Base-by-base conservation (phyloP, 257 asterid species). In the Plantago ovata region DNA sequence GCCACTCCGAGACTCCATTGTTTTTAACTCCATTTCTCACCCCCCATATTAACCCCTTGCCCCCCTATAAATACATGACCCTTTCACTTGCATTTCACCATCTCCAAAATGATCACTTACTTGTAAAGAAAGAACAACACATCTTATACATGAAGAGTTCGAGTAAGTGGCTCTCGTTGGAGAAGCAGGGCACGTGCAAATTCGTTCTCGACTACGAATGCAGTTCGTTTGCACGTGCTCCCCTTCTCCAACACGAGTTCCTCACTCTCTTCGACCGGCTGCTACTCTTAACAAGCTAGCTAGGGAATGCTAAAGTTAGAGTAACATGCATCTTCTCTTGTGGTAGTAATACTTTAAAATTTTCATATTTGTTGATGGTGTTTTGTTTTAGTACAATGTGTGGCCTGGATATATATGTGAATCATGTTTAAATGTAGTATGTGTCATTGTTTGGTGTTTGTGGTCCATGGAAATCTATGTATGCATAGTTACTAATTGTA, bases 141-240 rank as follows among this genome's bases (percentile, higher is more conserved):
- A n/a, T n/a, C 19, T 18, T 18, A 9, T 53, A 13, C 46, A 47
- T 46, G 57, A 13, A 61, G 47, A 58, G 58, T n/a, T n/a, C 56
- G 67, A 69, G 73, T 46, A 84, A 28, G 81, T 57, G 66, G 53
- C 81, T 61, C 94, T 45, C 15, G 95, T 62, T 86, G 95, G 95
- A 86, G 96, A 82, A 87, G 89, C 78, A 75, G 94, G 78, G 92
- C 96, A 82, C 92, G 94, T 84, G 96, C 96, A 87, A 87, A 43
- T 61, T 22, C 11, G 1, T 1, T 7, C 1, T 12, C 7, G 3
- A 38, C 1, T 13, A 9, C 3, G 4, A 9, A 6, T 38, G 2
- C 9, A 13, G 6, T 9, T 18, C 38, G 14, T 53, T 72, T 78
- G 96, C 96, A 87, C 96, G 94, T 80, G 96, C 84, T 75, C 94